These are phyloP conservation scores for Aspergillus alliaceus DNA, from an alignment of 2,329 filamentous ascomycete genomes.

Conservation along the genomic window DNA sequence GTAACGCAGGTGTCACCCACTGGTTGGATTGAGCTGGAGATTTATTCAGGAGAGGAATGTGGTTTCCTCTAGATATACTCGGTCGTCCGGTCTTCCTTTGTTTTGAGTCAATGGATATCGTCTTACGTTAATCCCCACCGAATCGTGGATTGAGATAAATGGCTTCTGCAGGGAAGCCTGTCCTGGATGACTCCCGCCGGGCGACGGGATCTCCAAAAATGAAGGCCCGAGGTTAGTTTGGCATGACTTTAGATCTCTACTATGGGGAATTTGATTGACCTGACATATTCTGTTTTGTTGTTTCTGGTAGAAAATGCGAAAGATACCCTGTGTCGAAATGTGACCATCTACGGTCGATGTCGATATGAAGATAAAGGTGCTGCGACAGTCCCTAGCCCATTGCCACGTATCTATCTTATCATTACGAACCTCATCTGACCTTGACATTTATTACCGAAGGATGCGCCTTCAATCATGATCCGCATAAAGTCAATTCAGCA, in stretches of 20 bases:
- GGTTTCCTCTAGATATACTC: slow-evolving; percentile 29
- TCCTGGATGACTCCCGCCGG: slow-evolving; percentile 47
- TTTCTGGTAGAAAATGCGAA: slow-evolving; percentile 66
- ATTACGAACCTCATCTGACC: slow-evolving; percentile 17
- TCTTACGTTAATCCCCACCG: slow-evolving; percentile 36
- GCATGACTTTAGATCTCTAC: background rate
- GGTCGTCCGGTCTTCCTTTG: slow-evolving; percentile 28
- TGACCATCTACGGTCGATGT: slow-evolving; percentile 90
- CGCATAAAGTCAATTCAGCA: slow-evolving; percentile 57
- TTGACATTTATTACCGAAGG: slow-evolving; percentile 38
- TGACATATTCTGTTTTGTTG: slow-evolving; percentile 6
- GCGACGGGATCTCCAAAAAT: slow-evolving; percentile 48
- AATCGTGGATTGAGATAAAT: slow-evolving; percentile 37
- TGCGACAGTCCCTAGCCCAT: slow-evolving; percentile 7
- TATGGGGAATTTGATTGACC: background rate
- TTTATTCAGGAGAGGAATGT: slow-evolving; percentile 37
- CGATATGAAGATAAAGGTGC: slow-evolving; percentile 82
- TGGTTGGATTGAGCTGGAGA: slow-evolving; percentile 13
- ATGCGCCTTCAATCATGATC: slow-evolving; percentile 87
- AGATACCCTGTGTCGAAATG: slow-evolving; percentile 88
- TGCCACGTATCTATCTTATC: slow-evolving; percentile 1
- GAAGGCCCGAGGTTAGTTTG: slow-evolving; percentile 48
- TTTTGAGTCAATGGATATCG: slow-evolving; percentile 42
- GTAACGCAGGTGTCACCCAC: slow-evolving; percentile 1
- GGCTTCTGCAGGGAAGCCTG: slow-evolving; percentile 45